Conservation (phyloP, 2,329 filamentous ascomycete genomes). For the Aspergillus pseudotamarii region DNA sequence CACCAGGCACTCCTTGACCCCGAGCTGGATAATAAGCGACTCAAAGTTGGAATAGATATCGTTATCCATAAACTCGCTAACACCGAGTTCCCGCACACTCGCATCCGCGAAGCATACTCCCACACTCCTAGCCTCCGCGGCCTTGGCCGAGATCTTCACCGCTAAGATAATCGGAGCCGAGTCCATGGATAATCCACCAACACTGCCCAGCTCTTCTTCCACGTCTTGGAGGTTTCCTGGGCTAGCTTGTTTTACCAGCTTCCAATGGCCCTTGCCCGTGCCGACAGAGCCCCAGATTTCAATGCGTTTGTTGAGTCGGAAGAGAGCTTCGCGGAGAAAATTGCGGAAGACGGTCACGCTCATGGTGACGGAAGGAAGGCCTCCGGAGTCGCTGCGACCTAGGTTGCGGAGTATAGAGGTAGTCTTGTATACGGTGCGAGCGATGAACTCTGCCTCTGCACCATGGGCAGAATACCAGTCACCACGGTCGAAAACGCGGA, state of each 20-base stretch:
- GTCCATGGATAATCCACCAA: slow-evolving; percentile 64
- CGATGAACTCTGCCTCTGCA: slow-evolving; percentile 51
- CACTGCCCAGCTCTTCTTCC: slow-evolving; percentile 83
- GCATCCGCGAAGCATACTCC: slow-evolving; percentile 98
- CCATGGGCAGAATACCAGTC: slow-evolving; percentile 83
- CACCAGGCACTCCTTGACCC: slow-evolving; percentile 91
- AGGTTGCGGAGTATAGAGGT: slow-evolving; percentile 92
- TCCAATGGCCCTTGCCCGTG: slow-evolving; percentile 82
- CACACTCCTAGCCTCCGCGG: slow-evolving; percentile 79
- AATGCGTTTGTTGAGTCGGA: slow-evolving; percentile 84
- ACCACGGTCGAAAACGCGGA: slow-evolving; percentile 89
- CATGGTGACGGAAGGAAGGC: slow-evolving; percentile 91
- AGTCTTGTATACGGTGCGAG: slow-evolving; percentile 86
- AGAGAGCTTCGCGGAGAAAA: slow-evolving; percentile 90
- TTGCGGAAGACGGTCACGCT: slow-evolving; percentile 93
- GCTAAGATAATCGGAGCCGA: slow-evolving; percentile 92
- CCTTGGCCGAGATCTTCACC: slow-evolving; percentile 89
- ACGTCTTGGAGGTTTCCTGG: slow-evolving; percentile 96
- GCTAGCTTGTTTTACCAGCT: slow-evolving; percentile 85
- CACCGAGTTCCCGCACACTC: slow-evolving; percentile 89
- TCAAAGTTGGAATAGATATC: slow-evolving; percentile 98
- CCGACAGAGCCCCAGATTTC: slow-evolving; percentile 82
- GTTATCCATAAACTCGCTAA: slow-evolving; percentile 98
- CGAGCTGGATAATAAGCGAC: slow-evolving; percentile 91
- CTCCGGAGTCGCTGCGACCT: slow-evolving; percentile 80